Conservation (phyloP, 305 asterid genomes). For the Fraxinus greggii region DNA sequence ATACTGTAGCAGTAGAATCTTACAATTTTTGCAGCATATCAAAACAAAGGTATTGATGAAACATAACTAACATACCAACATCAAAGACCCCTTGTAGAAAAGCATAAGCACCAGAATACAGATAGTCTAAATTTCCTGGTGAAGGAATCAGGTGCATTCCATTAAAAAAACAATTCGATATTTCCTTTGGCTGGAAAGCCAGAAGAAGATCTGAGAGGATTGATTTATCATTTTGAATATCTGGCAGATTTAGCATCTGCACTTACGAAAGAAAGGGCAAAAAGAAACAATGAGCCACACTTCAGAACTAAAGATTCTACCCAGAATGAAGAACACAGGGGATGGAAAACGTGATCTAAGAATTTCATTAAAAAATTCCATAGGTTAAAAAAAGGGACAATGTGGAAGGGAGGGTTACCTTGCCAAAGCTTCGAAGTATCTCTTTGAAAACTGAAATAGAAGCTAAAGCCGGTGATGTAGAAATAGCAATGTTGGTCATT, state of each 20-base stretch:
- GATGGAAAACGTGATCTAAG: background rate
- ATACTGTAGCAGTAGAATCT: slow-evolving; percentile 17
- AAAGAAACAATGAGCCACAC: background rate
- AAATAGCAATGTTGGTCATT: slow-evolving; percentile 36
- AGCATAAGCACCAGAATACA: slow-evolving; percentile 62
- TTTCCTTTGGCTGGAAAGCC: slow-evolving; percentile 64
- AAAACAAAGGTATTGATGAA: background rate
- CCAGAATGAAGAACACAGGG: background rate
- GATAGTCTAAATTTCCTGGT: slow-evolving; percentile 59
- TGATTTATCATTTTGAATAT: slow-evolving; percentile 52
- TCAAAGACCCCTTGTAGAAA: slow-evolving; percentile 61
- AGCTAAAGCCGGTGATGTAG: slow-evolving; percentile 48
- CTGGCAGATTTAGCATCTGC: slow-evolving; percentile 64
- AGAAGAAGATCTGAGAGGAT: slow-evolving; percentile 59
- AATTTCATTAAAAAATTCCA: slow-evolving; percentile 9
- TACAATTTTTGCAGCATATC: background rate
- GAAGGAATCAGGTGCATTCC: slow-evolving; percentile 56
- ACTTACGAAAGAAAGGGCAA: slow-evolving; percentile 24
- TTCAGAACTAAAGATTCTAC: slow-evolving; percentile 20
- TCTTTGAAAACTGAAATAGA: slow-evolving; percentile 52
- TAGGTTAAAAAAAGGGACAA: slow-evolving; percentile 9
- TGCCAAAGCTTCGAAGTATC: slow-evolving; percentile 78
- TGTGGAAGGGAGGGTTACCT: slow-evolving; percentile 42
- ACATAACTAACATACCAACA: slow-evolving; percentile 47
- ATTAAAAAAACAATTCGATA: slow-evolving; percentile 48